A percentile compares a stretch with the other conserved stretches of the same genome.
phyloP scores from a whole-genome alignment of 1,284 basidiomycete genomes.

The Coniophora puteana region DNA sequence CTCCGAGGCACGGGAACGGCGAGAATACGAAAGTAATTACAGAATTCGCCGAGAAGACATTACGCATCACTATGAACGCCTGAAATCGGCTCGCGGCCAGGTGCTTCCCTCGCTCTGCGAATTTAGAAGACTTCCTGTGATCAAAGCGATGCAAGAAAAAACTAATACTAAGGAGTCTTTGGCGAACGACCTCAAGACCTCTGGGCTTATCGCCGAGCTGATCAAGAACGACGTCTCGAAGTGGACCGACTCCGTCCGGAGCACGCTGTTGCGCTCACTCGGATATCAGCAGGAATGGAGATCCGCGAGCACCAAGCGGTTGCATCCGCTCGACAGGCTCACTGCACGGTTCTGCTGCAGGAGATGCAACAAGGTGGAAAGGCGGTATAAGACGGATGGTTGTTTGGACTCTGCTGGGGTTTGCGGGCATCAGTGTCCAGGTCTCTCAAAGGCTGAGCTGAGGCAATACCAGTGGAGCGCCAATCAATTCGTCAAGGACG shows the following conservation, averaged over 20 bases:
- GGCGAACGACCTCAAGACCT: conserved; percentile 28
- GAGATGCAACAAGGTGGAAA: conserved; percentile 38
- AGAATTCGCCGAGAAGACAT: conserved; percentile 21
- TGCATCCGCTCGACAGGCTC: conserved; percentile 55
- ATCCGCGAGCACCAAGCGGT: conserved; percentile 36
- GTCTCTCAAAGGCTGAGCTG: conserved; percentile 26
- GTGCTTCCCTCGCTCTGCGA: conserved; percentile 37
- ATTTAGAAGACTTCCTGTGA: conserved; percentile 41
- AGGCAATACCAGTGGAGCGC: conserved; percentile 40
- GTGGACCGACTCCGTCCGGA: conserved; percentile 45
- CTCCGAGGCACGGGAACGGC: conserved; percentile 21
- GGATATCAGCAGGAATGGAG: conserved; percentile 47
- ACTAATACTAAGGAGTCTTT: no score
- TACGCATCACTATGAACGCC: conserved; percentile 30
- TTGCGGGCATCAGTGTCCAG: conserved; percentile 53
- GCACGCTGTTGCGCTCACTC: conserved; percentile 39
- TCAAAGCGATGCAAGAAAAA: conserved; percentile 33
- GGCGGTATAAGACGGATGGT: conserved; percentile 31
- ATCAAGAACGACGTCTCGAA: conserved; percentile 40
- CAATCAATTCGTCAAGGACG: conserved; percentile 50
- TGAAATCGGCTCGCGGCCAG: conserved; percentile 19
- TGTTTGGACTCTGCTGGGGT: conserved; percentile 53
- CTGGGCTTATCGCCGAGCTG: conserved; percentile 32
- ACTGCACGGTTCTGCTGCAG: conserved; percentile 58
- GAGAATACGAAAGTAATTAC: conserved; percentile 21